phyloP scores from a whole-genome alignment of 2,329 filamentous ascomycete species.

The Botrytis tulipae region DNA sequence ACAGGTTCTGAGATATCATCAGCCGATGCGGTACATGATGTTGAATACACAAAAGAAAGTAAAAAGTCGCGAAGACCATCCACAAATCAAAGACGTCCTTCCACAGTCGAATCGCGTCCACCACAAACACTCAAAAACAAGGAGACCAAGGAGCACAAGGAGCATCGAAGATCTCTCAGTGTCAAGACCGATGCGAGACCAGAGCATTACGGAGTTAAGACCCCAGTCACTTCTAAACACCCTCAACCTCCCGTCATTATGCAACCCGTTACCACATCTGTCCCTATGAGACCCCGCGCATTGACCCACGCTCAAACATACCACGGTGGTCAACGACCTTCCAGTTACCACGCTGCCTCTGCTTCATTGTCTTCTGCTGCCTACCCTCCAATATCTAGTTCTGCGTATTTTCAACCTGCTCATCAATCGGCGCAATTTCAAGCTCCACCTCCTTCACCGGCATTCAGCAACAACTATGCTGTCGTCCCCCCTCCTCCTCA shows the following conservation, averaged over 20 bases:
- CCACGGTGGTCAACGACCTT: background rate
- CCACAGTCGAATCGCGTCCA: conserved; percentile 10
- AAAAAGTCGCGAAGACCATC: conserved; percentile 16
- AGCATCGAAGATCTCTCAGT: conserved; percentile 16
- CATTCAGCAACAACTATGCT: conserved; percentile 14
- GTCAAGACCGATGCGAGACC: conserved; percentile 14
- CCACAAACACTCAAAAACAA: conserved; percentile 8
- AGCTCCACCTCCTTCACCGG: conserved; percentile 19
- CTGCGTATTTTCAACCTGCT: conserved; percentile 14
- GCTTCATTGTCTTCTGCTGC: background rate
- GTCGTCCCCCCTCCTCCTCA: background rate
- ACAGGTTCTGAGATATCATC: conserved; percentile 18
- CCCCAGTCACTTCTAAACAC: background rate
- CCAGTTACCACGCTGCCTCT: conserved; percentile 15
- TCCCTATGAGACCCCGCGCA: conserved; percentile 18
- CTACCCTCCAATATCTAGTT: conserved; percentile 19
- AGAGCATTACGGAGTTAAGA: conserved; percentile 15
- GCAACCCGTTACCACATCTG: background rate
- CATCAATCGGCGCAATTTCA: conserved; percentile 13
- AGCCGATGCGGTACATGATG: conserved; percentile 2
- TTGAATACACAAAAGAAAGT: conserved; percentile 6
- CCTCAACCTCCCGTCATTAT: conserved; percentile 15
- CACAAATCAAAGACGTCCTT: conserved; percentile 1
- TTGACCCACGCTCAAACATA: conserved; percentile 15
- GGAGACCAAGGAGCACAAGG: conserved; percentile 14